phyloP scores from a whole-genome alignment of 2,329 filamentous ascomycete species.

The Monilinia fructigena region DNA sequence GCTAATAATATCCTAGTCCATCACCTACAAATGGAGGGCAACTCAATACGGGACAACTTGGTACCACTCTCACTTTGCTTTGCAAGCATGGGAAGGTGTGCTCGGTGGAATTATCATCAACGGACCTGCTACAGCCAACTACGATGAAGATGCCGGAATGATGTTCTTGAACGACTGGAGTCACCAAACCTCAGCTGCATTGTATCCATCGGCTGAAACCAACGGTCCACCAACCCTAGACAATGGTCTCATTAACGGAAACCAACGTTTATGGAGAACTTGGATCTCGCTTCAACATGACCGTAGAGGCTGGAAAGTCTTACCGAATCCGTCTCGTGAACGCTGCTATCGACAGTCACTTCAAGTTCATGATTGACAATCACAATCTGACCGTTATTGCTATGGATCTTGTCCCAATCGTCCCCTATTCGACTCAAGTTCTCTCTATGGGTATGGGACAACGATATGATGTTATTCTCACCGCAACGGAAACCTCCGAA shows the following conservation, averaged over 20 bases:
- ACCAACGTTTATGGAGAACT: conserved; percentile 13
- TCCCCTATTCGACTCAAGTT: conserved; percentile 19
- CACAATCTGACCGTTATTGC: conserved; percentile 59
- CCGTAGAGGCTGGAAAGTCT: conserved; percentile 42
- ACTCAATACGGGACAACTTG: conserved; percentile 24
- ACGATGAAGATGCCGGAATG: conserved; percentile 60
- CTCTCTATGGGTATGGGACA: conserved; percentile 55
- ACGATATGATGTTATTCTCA: conserved; percentile 45
- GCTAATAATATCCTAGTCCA: conserved; percentile 7
- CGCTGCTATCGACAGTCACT: conserved; percentile 43
- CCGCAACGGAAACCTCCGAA: conserved; percentile 46
- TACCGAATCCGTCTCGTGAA: conserved; percentile 50
- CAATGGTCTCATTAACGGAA: conserved; percentile 35
- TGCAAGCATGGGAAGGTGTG: conserved; percentile 53
- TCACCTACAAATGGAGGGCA: conserved; percentile 29
- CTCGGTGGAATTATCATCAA: conserved; percentile 61
- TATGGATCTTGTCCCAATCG: conserved; percentile 53
- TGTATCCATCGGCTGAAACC: conserved; percentile 28
- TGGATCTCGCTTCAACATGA: conserved; percentile 33
- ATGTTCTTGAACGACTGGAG: conserved; percentile 42
- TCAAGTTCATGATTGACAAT: conserved; percentile 49
- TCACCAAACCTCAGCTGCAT: conserved; percentile 32
- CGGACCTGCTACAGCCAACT: conserved; percentile 56
- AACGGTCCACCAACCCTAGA: conserved; percentile 36
- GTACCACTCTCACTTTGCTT: conserved; percentile 53